Evolutionary conservation across 306 rosid species (phyloP), one percentile per base, ranked within the genome.

Genomic region (Inga laurina): DNA sequence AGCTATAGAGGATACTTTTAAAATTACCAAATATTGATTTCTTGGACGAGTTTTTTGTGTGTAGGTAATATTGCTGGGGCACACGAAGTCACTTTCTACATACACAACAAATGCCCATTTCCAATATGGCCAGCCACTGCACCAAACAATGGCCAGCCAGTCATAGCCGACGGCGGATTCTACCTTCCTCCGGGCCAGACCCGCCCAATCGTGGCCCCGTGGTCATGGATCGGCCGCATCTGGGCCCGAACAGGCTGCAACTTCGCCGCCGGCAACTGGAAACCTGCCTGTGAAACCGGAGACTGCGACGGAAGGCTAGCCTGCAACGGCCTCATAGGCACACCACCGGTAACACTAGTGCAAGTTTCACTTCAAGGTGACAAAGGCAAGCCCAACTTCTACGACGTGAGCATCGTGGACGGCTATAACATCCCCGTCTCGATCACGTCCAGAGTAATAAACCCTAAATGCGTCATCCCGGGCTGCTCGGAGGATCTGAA

Each of bases 101-200:
- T 90, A 27, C 94, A 85, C 45, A 96, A 96, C 74, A 94, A 88
- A 81, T 96, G 99, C 65, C 75, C 93, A 27, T 94, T 91, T 72
- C 89, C 97, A 62, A 88, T 96, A 78, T 96, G 99, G 99, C 98
- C 98, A 37, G 98, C 95, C 66, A 89, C 93, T 0, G 98, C 99
- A 18, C 80, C 99, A 27, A 96, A 96, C 89, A 74, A 4, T 18
- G 98, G 94, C 34, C 90, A 89, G 1, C 90, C 98, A 15, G 77
- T 94, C 12, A 90, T 94, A 49, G 99, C 95, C 27, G 87, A 90
- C 0, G 98, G 99, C 7, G 97, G 97, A 3, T 96, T 96, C 91
- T 87, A 81, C 85, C 98, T 96, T 64, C 82, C 90, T 2, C 27
- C 95, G 1, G 89, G 89, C 46, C 88, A 90, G 62, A 83, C 94